Evolutionary conservation across 768 basidiomycete species (phyloP).

Genomic region (Mycena capillaripes): DNA sequence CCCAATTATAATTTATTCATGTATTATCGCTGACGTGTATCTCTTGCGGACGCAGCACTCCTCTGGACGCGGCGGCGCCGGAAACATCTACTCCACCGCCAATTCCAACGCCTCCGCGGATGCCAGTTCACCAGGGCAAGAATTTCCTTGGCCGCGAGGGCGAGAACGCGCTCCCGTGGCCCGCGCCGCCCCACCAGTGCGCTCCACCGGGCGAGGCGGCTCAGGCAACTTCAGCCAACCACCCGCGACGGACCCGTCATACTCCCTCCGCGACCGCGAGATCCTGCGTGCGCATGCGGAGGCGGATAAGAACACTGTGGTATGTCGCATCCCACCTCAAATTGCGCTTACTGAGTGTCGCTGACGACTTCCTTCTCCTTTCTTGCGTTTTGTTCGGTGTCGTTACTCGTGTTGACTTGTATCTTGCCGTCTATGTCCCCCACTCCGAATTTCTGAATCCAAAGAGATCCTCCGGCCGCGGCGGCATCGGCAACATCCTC

Average conservation of each 20-base stretch:
- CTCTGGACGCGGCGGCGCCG: slow-evolving; percentile 32
- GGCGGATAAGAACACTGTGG: slow-evolving; percentile 5
- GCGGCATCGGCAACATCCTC: slow-evolving; percentile 31
- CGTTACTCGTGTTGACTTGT: neutral
- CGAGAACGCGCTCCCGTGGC: slow-evolving; percentile 25
- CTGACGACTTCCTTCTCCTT: neutral
- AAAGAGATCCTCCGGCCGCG: slow-evolving; percentile 32
- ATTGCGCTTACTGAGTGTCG: neutral
- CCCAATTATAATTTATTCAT: too few relatives aligned
- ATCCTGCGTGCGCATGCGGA: slow-evolving; percentile 26
- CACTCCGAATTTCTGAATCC: too few relatives aligned
- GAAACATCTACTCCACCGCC: slow-evolving; percentile 9
- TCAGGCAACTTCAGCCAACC: slow-evolving; percentile 30
- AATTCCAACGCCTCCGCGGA: neutral
- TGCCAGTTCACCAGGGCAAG: neutral
- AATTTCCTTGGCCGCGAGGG: slow-evolving; percentile 31
- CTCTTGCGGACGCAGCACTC: slow-evolving; percentile 10
- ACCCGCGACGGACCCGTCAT: slow-evolving; percentile 9
- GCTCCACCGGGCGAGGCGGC: slow-evolving; percentile 31
- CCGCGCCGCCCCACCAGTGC: neutral
- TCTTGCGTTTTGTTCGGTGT: neutral
- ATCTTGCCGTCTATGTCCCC: neutral
- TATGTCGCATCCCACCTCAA: neutral
- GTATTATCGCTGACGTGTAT: neutral
- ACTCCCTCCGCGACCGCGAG: slow-evolving; percentile 27